These are phyloP conservation scores for Scenedesmus sp. DNA, from an alignment of 163 green algal species.

Conservation along the genomic window DNA sequence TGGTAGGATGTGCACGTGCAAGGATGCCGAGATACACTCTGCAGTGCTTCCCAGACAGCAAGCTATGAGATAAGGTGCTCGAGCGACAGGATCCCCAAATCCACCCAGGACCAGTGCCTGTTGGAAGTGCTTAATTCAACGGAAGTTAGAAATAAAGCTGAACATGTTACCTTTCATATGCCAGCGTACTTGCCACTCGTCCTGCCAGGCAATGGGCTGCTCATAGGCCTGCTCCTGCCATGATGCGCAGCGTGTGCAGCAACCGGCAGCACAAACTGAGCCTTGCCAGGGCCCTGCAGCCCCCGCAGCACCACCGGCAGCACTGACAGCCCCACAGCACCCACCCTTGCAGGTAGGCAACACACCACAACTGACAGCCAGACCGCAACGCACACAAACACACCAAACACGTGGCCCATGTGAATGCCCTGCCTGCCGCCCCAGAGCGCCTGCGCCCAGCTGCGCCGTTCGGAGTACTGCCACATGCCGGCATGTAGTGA, in stretches of 20 bases:
- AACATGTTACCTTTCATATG: not conserved
- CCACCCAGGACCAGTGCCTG: too few relatives aligned
- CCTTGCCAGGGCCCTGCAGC: conserved; percentile 12
- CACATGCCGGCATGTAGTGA: not conserved
- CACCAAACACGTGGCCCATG: not conserved
- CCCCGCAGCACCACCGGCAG: not conserved
- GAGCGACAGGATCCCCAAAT: too few relatives aligned
- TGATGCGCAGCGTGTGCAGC: not conserved
- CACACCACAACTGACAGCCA: conserved; percentile 35
- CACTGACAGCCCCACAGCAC: not conserved
- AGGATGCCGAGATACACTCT: too few relatives aligned
- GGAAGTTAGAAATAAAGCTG: too few relatives aligned
- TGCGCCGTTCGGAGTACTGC: conserved; percentile 19
- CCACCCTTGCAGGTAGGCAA: not conserved
- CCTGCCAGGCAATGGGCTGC: not conserved
- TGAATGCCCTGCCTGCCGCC: conserved; percentile 2
- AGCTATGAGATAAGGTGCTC: too few relatives aligned
- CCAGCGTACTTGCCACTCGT: not conserved
- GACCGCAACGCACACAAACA: conserved; percentile 14
- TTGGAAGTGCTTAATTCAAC: too few relatives aligned
- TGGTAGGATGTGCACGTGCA: too few relatives aligned
- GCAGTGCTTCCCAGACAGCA: too few relatives aligned
- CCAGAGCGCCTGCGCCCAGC: conserved; percentile 21
- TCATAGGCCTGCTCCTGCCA: not conserved
- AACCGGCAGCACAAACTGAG: not conserved